phyloP scores from a whole-genome alignment of 73 alveolate species.

The Stentor roeselii region DNA sequence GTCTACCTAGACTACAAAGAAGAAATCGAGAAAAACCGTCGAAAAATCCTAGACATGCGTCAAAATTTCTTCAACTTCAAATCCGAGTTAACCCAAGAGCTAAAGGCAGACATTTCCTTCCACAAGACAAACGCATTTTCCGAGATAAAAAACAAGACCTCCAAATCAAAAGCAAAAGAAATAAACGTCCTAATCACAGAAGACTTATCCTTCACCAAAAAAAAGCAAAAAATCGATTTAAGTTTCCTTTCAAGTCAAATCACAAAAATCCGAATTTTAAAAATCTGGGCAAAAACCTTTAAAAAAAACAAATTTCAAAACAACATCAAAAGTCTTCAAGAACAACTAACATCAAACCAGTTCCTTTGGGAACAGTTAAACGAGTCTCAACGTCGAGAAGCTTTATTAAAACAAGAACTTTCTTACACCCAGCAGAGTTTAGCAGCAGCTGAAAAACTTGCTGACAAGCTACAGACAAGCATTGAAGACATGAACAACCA shows the following conservation, averaged over 20 bases:
- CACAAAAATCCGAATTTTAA: slow-evolving; percentile 7
- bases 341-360: slow-evolving; percentile 76
- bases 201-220: not conserved
- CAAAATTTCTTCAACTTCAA: not conserved
- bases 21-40: not conserved
- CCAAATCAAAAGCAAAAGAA: not conserved
- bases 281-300: not conserved
- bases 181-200: not conserved
- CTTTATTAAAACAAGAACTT: slow-evolving; percentile 81
- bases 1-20: slow-evolving; percentile 4
- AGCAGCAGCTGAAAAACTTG: slow-evolving; percentile 87
- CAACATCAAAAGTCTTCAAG: slow-evolving; percentile 75
- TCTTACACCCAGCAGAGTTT: slow-evolving; percentile 82
- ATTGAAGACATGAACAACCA: slow-evolving; percentile 64
- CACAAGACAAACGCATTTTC: not conserved
- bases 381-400: slow-evolving; percentile 86
- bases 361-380: slow-evolving; percentile 90
- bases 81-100: not conserved
- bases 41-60: not conserved
- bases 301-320: slow-evolving; percentile 61
- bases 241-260: not conserved
- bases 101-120: not conserved
- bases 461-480: slow-evolving; percentile 77
- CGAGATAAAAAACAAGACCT: not conserved
- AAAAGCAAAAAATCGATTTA: not conserved